These are phyloP conservation scores for Salix brachista DNA, from an alignment of 345 rosid genomes.

Conservation along the genomic window DNA sequence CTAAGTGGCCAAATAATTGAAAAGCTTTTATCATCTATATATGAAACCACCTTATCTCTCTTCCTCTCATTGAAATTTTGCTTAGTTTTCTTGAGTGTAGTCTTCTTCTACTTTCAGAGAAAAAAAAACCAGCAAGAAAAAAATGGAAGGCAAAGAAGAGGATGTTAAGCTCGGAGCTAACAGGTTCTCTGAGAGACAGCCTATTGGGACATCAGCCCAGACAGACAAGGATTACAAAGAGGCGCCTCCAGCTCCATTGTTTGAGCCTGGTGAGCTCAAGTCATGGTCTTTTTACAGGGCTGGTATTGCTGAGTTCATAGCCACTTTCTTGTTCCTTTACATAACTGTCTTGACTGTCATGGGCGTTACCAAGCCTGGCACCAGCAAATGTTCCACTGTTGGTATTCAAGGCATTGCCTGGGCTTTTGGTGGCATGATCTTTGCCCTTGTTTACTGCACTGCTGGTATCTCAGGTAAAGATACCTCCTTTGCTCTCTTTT, in stretches of 20 bases:
- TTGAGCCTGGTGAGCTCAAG: constrained; percentile 25
- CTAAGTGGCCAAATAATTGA: background rate
- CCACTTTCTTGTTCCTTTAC: constrained; percentile 28
- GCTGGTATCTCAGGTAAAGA: constrained; percentile 20
- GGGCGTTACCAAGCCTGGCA: constrained; percentile 11
- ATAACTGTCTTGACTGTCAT: constrained; percentile 23
- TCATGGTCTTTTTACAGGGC: constrained; percentile 31
- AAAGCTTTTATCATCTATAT: background rate
- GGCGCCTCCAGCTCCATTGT: constrained; percentile 30
- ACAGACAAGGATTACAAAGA: constrained; percentile 30
- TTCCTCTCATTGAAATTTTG: background rate
- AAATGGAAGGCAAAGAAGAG: constrained; percentile 29
- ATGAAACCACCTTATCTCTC: constrained; percentile 25
- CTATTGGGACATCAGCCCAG: constrained; percentile 27
- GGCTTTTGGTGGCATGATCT: constrained; percentile 36
- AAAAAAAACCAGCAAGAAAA: too few relatives aligned
- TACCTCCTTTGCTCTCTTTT: background rate
- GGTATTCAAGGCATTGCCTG: constrained; percentile 30
- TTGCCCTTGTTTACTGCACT: constrained; percentile 19
- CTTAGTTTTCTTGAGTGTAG: background rate
- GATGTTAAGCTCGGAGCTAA: constrained; percentile 30
- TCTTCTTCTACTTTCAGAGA: background rate
- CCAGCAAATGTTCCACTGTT: constrained; percentile 16
- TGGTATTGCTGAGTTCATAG: constrained; percentile 29
- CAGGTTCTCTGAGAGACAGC: constrained; percentile 26